Evolutionary conservation across 2,329 filamentous ascomycete species (phyloP).

Genomic region (Verruconis gallopava): DNA sequence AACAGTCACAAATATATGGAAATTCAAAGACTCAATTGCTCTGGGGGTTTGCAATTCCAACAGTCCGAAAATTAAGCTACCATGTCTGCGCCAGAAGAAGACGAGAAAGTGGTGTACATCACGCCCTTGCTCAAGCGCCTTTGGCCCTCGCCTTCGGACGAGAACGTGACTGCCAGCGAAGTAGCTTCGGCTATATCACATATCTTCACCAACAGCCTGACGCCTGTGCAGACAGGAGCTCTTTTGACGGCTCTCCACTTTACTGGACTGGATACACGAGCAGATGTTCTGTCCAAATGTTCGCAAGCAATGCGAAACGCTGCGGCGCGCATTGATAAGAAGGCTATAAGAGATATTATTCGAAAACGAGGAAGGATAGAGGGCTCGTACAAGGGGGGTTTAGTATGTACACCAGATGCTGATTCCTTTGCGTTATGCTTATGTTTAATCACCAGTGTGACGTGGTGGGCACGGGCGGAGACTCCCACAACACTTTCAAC

Average conservation of each 20-base stretch:
- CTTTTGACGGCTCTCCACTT: slow-evolving; percentile 87
- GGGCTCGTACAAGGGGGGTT: slow-evolving; percentile 66
- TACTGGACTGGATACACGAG: slow-evolving; percentile 68
- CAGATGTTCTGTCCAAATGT: slow-evolving; percentile 77
- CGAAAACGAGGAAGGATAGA: slow-evolving; percentile 47
- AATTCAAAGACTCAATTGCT: no score
- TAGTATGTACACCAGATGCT: slow-evolving; percentile 43
- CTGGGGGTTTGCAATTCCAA: no score
- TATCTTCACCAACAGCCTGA: slow-evolving; percentile 83
- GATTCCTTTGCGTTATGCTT: background rate
- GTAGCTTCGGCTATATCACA: slow-evolving; percentile 82
- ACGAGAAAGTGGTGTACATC: slow-evolving; percentile 34
- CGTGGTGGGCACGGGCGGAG: slow-evolving; percentile 93
- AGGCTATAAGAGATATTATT: slow-evolving; percentile 48
- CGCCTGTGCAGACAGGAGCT: slow-evolving; percentile 76
- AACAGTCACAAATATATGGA: background rate
- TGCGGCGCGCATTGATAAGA: slow-evolving; percentile 56
- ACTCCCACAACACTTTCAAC: slow-evolving; percentile 96
- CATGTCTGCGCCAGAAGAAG: slow-evolving; percentile 1
- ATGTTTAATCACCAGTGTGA: slow-evolving; percentile 46
- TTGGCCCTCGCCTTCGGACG: slow-evolving; percentile 43
- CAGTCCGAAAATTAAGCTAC: background rate
- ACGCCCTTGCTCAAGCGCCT: slow-evolving; percentile 61
- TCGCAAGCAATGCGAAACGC: slow-evolving; percentile 74
- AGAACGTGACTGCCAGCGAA: slow-evolving; percentile 56